A percentile compares a stretch with the other conserved stretches of the same genome.
These are phyloP conservation scores for Gymnopilus dilepis DNA, from an alignment of 768 basidiomycete species.

Conservation along the genomic window DNA sequence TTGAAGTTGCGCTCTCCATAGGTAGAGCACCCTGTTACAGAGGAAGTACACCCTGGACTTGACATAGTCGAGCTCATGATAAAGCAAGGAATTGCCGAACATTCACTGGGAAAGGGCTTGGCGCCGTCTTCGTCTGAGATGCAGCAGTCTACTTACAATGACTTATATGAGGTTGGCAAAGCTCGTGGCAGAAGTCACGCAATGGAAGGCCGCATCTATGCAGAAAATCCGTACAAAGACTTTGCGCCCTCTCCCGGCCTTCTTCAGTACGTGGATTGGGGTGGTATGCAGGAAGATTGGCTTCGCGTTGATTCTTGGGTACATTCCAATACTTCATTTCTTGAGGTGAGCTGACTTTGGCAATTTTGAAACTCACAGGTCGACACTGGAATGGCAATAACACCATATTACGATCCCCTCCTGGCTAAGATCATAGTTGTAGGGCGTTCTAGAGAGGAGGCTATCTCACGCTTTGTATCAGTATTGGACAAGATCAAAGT, in stretches of 20 bases:
- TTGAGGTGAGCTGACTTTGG: too few species aligned
- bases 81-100: slow-evolving; percentile 53
- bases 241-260: slow-evolving; percentile 67
- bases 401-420: slow-evolving; percentile 61
- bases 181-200: slow-evolving; percentile 37
- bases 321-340: too few species aligned
- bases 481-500: slow-evolving; percentile 48
- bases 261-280: slow-evolving; percentile 57
- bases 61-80: slow-evolving; percentile 74
- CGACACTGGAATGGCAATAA: slow-evolving; percentile 54
- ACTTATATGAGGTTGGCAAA: slow-evolving; percentile 14
- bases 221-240: slow-evolving; percentile 62
- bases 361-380: slow-evolving; percentile 33
- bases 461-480: slow-evolving; percentile 44
- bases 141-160: slow-evolving; percentile 44
- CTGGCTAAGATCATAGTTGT: slow-evolving; percentile 65
- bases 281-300: slow-evolving; percentile 45
- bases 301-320: slow-evolving; percentile 69
- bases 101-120: slow-evolving; percentile 19
- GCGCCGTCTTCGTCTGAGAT: slow-evolving; percentile 28
- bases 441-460: slow-evolving; percentile 49
- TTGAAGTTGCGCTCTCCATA: slow-evolving; percentile 25
- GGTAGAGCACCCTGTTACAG: slow-evolving; percentile 74
- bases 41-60: slow-evolving; percentile 55
- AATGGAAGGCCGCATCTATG: slow-evolving; percentile 64